phyloP scores from a whole-genome alignment of 1,139 yeast genomes.

The Taiozyma sp. region DNA sequence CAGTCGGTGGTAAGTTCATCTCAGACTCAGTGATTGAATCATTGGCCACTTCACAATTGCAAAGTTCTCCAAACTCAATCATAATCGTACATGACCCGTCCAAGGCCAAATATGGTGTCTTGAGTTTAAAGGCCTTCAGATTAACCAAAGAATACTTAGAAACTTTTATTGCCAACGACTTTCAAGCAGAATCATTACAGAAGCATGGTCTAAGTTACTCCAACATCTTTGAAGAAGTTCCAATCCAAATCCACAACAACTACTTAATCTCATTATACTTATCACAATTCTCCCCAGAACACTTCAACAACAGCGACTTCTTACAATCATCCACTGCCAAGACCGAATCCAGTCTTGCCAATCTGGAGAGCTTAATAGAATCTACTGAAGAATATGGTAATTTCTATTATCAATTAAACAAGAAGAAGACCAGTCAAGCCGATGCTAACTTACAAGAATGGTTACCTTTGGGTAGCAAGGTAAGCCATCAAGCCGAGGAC shows the following conservation, averaged over 20 bases:
- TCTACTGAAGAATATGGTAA: conserved; percentile 80
- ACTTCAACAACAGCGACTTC: conserved; percentile 28
- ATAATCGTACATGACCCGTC: conserved; percentile 71
- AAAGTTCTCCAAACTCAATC: conserved; percentile 55
- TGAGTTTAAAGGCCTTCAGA: conserved; percentile 66
- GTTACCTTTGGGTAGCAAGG: conserved; percentile 16
- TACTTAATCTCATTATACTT: conserved; percentile 41
- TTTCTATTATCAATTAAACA: conserved; percentile 55
- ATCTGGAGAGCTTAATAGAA: conserved; percentile 65
- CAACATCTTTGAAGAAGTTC: conserved; percentile 69
- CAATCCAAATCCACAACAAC: conserved; percentile 57
- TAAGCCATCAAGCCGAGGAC: conserved; percentile 16
- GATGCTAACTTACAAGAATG: conserved; percentile 18
- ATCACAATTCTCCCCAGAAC: conserved; percentile 26
- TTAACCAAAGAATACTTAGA: conserved; percentile 58
- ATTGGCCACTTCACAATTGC: conserved; percentile 58
- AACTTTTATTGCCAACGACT: conserved; percentile 44
- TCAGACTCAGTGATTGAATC: conserved; percentile 63
- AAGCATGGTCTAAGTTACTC: conserved; percentile 58
- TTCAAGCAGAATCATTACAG: conserved; percentile 62
- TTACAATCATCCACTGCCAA: conserved; percentile 34
- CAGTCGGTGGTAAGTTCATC: conserved; percentile 64
- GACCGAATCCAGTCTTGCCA: conserved; percentile 27
- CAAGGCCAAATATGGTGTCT: conserved; percentile 50
- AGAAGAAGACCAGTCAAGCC: conserved; percentile 14